Base-by-base conservation (phyloP, 1,284 basidiomycete genomes). In the Trichosporon ovoides region DNA sequence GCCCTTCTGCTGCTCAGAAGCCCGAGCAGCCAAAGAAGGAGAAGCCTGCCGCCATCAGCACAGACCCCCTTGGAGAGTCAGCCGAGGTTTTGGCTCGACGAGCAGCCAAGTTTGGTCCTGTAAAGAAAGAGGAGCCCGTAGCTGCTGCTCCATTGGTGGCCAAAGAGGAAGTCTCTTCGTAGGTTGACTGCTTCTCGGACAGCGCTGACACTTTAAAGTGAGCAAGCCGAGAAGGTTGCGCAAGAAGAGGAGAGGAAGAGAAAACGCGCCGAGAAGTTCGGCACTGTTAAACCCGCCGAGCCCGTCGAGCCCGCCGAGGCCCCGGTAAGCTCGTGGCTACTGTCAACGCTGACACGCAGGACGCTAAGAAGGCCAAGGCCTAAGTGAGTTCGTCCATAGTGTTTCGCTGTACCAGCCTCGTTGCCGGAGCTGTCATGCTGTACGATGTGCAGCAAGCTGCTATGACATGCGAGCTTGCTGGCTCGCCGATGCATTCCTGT, bases 181-280 rank as follows among this genome's bases (percentile, higher is more conserved):
- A 53, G 60, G 72, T 68, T 24, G 18, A 3, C 12, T 28, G 12
- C 2, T n/a, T 54, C 4, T 28, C 36, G 18, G 7, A 12, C 51
- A 18, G 1, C 3, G 34, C 63, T 68, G 53, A 63, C 52, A 19
- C 19, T 7, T 37, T 57, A 9, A 31, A 76, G 74, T 52, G 70
- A 68, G 55, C 58, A 66, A 60, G 65, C 63, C 7, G 70, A 68
- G 46, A 62, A 68, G 60, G 56, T 69, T 19, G 69, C 69, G 2
- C 55, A 60, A 13, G 76, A 80, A 46, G 78, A 79, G 60, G 77
- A 79, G 68, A 78, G 76, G 74, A 78, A 79, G 70, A 64, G 77
- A 49, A 79, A 80, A 68, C 63, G 78, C 37, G 73, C 74, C 7
- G 78, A 77, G 57, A 75, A 77, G 66, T 80, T 79, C 59, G 74